Percentiles rank a stretch among this genome's conserved stretches.
Evolutionary conservation across 352 stramenopile genomes (phyloP).

Genomic region (Salisapilia sapeloensis): DNA sequence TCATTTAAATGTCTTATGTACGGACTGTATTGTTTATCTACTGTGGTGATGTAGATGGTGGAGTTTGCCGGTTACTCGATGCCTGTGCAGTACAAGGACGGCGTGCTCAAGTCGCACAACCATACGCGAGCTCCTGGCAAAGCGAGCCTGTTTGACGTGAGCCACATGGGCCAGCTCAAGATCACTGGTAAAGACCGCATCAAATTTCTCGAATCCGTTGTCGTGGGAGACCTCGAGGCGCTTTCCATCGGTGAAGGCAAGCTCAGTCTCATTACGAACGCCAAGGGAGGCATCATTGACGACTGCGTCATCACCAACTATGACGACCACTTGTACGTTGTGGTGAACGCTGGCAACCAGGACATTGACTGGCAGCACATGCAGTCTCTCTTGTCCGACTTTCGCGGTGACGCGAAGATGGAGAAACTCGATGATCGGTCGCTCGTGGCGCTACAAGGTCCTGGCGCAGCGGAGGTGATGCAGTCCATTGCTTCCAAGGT

Average conservation of each 20-base stretch:
- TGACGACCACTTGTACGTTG: slow-evolving; percentile 87
- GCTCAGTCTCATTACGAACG: slow-evolving; percentile 93
- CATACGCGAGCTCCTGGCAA: slow-evolving; percentile 50
- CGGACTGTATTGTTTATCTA: background rate
- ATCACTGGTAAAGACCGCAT: slow-evolving; percentile 89
- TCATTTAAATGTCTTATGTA: background rate
- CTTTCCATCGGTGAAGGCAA: slow-evolving; percentile 79
- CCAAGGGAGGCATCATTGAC: slow-evolving; percentile 94
- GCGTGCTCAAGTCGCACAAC: slow-evolving; percentile 91
- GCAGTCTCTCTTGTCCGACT: slow-evolving; percentile 57
- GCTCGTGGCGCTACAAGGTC: slow-evolving; percentile 92
- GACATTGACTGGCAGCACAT: slow-evolving; percentile 92
- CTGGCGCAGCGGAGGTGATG: slow-evolving; percentile 80
- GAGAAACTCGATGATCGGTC: slow-evolving; percentile 88
- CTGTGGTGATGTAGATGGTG: slow-evolving; percentile 55
- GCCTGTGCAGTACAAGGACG: slow-evolving; percentile 92
- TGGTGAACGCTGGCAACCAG: slow-evolving; percentile 97
- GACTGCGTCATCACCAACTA: slow-evolving; percentile 96
- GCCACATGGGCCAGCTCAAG: slow-evolving; percentile 95
- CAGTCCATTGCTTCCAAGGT: slow-evolving; percentile 68
- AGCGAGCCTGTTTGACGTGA: slow-evolving; percentile 96
- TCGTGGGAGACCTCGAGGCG: slow-evolving; percentile 89
- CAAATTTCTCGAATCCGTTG: slow-evolving; percentile 90
- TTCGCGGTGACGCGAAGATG: slow-evolving; percentile 88
- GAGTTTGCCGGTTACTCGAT: slow-evolving; percentile 96